Percentiles rank a stretch among this genome's conserved stretches.
phyloP scores from a whole-genome alignment of 768 basidiomycete species.

The Sistotremastrum suecicum region DNA sequence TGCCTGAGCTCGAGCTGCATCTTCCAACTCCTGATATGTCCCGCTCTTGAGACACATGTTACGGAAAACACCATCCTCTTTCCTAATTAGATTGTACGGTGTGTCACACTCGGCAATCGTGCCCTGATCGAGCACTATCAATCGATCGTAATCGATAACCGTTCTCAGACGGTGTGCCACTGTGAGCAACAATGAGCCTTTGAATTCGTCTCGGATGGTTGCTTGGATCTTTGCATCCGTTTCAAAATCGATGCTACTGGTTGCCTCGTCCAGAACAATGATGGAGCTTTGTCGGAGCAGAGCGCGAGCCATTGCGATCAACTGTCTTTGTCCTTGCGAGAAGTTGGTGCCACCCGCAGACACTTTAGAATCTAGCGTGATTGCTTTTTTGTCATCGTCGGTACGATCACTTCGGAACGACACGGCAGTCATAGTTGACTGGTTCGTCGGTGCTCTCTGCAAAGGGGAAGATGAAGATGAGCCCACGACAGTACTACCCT shows the following conservation, averaged over 20 bases:
- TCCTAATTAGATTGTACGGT: too few species aligned
- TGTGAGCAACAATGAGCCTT: constrained; percentile 30
- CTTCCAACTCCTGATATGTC: constrained; percentile 7
- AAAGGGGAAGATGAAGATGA: background rate
- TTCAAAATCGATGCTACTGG: constrained; percentile 74
- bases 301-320: constrained; percentile 78
- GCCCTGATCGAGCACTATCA: constrained; percentile 56
- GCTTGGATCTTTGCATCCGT: constrained; percentile 86
- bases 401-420: background rate
- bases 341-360: constrained; percentile 84
- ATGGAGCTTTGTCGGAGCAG: constrained; percentile 57
- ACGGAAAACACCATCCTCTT: too few species aligned
- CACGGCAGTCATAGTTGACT: background rate
- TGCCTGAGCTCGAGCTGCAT: constrained; percentile 2
- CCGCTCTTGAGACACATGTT: too few species aligned
- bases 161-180: constrained; percentile 67
- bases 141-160: constrained; percentile 67
- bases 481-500: constrained; percentile 17
- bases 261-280: constrained; percentile 73
- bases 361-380: constrained; percentile 66
- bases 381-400: constrained; percentile 35
- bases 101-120: too few species aligned
- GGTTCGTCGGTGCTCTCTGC: background rate
- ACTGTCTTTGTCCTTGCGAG: constrained; percentile 82
- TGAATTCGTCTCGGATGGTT: constrained; percentile 79